Conservation (phyloP, 257 asterid species). For the Solanum bulbocastanum region DNA sequence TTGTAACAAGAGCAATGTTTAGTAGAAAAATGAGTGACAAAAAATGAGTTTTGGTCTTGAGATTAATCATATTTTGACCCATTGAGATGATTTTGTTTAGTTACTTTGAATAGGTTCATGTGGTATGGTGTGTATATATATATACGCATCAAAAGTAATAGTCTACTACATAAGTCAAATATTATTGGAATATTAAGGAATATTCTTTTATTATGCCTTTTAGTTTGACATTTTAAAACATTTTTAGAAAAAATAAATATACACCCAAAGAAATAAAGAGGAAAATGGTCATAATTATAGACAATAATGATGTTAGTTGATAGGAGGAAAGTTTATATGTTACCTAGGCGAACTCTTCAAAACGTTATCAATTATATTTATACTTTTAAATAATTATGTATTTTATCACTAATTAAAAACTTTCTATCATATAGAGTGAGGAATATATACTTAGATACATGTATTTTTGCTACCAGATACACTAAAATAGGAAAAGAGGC, state of each 20-base stretch:
- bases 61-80: not conserved
- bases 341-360: no score
- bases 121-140: not conserved
- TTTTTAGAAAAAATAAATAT: not conserved
- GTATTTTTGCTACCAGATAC: no score
- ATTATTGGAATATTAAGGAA: not conserved
- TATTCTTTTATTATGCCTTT: not conserved
- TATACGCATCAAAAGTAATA: not conserved
- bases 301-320: not conserved
- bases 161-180: not conserved
- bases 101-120: not conserved
- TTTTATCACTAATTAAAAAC: rapidly evolving
- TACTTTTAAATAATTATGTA: no score
- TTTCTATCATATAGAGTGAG: no score
- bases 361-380: no score
- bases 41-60: not conserved
- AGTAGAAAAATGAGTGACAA: not conserved
- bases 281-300: not conserved
- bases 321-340: not conserved
- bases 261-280: not conserved
- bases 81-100: not conserved
- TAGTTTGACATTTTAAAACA: not conserved
- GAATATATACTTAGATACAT: rapidly evolving
- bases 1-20: not conserved
- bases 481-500: rapidly evolving